Evolutionary conservation across 768 basidiomycete genomes (phyloP), one percentile per base, ranked within the genome.

Genomic region (Lentinula boryana): DNA sequence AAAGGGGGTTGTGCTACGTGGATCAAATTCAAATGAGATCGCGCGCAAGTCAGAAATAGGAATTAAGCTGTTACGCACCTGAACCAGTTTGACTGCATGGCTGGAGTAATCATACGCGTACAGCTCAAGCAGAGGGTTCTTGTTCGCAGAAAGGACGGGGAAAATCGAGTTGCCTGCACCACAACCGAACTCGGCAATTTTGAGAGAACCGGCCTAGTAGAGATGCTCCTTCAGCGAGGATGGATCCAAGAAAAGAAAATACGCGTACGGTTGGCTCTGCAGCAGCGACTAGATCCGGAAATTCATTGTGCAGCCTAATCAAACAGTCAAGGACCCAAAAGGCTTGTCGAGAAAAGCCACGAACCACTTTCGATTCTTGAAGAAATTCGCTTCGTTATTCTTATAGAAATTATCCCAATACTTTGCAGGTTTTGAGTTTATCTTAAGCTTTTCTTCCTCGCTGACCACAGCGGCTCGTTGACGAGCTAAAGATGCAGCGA

Each of bases 141-240:
- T 73, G 68, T 98, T 98, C 35, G 83, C 74, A n/a, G 84, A 76
- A 21, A 97, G 78, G 1, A 99, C 77, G 0, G 97, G 97, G 68
- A 95, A 97, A 1, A 94, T 84, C 5, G 94, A 88, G 69, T 96
- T 97, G n/a, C 97, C 97, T 18, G 93, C 93, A 44, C 96, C 95
- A 70, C 95, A 98, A 23, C 97, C 97, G 31, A 98, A 83, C 72
- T 99, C 97, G 49, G 87, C 86, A 21, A 98, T 83, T 2, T 80
- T 81, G 54, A 82, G 77, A 0, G 83, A 82, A 13, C 95, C 95
- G 56, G 93, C 93, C 89, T 94, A 69, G 21, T 60, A 32, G 50
- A 13, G 48, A 36, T 46, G 23, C 54, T 15, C 40, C 40, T 36
- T 48, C 35, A 10, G 58, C 57, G 5, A 36, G 44, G 56, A 43